phyloP scores from a whole-genome alignment of 1,284 basidiomycete genomes.

The Melampsora larici-populina region DNA sequence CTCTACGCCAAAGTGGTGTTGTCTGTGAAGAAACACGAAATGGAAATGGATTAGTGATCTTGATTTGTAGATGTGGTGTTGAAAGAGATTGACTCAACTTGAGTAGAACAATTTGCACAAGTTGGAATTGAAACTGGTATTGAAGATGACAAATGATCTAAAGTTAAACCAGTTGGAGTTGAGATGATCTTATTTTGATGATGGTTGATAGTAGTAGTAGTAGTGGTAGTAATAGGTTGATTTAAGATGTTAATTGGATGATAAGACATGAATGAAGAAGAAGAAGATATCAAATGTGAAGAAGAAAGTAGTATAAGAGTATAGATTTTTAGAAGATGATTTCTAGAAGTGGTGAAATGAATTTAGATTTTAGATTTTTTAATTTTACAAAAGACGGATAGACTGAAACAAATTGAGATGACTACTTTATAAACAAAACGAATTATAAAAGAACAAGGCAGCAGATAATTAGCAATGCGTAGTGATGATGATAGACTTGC shows the following conservation, averaged over 20 bases:
- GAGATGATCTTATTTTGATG: neutral
- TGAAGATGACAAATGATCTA: neutral
- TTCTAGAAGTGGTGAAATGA: no score
- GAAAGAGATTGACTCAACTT: neutral
- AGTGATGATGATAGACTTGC: no score
- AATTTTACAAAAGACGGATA: no score
- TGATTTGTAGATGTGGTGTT: no score
- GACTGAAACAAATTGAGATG: no score
- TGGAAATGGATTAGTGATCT: neutral
- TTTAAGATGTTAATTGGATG: neutral
- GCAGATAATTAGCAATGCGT: no score
- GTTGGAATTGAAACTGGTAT: neutral
- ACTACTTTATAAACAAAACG: no score
- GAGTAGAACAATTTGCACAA: neutral
- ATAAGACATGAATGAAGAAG: neutral
- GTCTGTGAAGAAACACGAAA: conserved; percentile 6
- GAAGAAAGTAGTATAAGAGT: neutral
- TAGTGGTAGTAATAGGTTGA: neutral
- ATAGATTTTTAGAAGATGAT: no score
- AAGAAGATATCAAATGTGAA: neutral
- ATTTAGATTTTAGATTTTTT: no score
- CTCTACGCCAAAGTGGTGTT: conserved; percentile 52
- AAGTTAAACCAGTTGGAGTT: neutral
- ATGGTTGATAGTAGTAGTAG: neutral
- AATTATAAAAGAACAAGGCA: no score